Evolutionary conservation across 1,139 yeast species (phyloP).

Genomic region (Yamadazyma oceani): DNA sequence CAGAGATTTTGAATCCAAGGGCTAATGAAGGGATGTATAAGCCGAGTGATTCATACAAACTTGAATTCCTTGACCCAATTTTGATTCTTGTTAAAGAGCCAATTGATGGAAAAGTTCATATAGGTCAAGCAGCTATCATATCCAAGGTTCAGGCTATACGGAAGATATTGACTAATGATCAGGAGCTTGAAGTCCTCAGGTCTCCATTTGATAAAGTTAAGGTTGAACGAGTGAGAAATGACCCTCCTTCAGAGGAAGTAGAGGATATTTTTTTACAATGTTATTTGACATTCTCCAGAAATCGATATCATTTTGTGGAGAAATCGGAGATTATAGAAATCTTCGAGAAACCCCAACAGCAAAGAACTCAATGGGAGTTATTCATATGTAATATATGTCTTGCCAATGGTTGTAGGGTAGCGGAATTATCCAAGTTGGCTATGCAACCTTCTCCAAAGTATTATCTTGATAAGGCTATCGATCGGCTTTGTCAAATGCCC

Average conservation of each 20-base stretch:
- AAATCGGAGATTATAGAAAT: slow-evolving; percentile 8
- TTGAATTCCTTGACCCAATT: slow-evolving; percentile 10
- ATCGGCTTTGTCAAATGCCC: slow-evolving; percentile 7
- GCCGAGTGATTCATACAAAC: slow-evolving; percentile 2
- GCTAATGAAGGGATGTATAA: slow-evolving; percentile 6
- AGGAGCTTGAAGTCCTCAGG: slow-evolving; percentile 7
- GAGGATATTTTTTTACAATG: slow-evolving; percentile 13
- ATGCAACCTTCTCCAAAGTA: slow-evolving; percentile 11
- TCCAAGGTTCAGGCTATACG: slow-evolving; percentile 18
- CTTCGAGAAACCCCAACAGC: slow-evolving; percentile 6
- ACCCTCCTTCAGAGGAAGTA: slow-evolving; percentile 7
- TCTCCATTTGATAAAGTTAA: slow-evolving; percentile 5
- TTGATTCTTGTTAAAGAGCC: slow-evolving; percentile 12
- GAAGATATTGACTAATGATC: slow-evolving; percentile 14
- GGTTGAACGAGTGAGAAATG: slow-evolving; percentile 5
- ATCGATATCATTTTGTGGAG: slow-evolving; percentile 16
- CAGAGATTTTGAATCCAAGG: slow-evolving; percentile 5
- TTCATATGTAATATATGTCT: slow-evolving; percentile 11
- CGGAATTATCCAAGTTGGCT: slow-evolving; percentile 13
- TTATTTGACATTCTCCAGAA: slow-evolving; percentile 12
- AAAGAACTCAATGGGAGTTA: slow-evolving; percentile 13
- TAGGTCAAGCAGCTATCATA: slow-evolving; percentile 15
- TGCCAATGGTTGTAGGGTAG: slow-evolving; percentile 15
- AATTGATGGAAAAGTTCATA: slow-evolving; percentile 7
- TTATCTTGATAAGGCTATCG: slow-evolving; percentile 13